Evolutionary conservation across 106 monocot genomes (phyloP), one percentile per base, ranked within the genome.

Genomic region (Phalaenopsis aphrodite): DNA sequence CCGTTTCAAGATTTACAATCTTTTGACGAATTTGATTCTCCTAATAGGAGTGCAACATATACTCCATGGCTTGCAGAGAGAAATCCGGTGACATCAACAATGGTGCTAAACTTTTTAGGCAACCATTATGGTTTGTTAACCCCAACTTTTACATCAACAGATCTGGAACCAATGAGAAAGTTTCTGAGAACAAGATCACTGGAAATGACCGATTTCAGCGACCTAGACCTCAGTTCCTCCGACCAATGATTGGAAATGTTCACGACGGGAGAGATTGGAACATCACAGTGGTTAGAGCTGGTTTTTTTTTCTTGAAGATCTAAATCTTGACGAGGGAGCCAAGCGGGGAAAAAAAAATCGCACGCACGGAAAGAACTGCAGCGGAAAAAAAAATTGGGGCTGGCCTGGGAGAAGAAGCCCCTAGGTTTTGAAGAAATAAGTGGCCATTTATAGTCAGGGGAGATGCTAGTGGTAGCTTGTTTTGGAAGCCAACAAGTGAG

Each of bases 81-180:
- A 84, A 96, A 96, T 37, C 96, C 96, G 23, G 96, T 90, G 46
- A 90, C 88, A 86, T 96, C 96, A 80, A 96, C 90, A 24, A 96
- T 93, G 21, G 93, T 72, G 61, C 81, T 93, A 65, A 88, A 96
- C 86, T 96, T 93, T 73, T 92, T 92, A 10, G 96, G 96, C 58
- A 96, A 88, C 87, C 93, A 78, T 83, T 94, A 91, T 69, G 94
- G 94, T 65, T 91, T 94, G 74, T 94, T 89, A n/a, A 94, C 94
- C 65, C 94, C 94, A 79, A 87, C 83, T 78, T 90, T 94, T 37
- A 93, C 96, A 79, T 96, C 87, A 67, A 80, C 90, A n/a, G 58
- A 66, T 65, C 78, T 81, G 56, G 76, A 52, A 55, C 87, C 86
- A 77, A 71, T 72, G 43, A 86, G 71, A 77, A 57, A 79, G 39